phyloP scores from a whole-genome alignment of 2,329 filamentous ascomycete genomes.

The Claviceps sp. region DNA sequence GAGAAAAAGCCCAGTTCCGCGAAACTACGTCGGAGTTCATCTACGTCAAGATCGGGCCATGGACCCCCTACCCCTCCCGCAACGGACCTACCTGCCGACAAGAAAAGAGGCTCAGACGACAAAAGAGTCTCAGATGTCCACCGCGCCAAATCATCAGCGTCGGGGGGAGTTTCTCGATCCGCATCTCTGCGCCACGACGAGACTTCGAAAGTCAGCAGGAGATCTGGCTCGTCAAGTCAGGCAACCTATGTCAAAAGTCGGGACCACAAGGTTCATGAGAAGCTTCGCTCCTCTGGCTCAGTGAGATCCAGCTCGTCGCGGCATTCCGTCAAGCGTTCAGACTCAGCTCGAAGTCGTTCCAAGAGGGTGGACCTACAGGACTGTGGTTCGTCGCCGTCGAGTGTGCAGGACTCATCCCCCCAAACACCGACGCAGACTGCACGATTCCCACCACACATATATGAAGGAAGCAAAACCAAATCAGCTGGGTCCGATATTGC shows the following conservation, averaged over 20 bases:
- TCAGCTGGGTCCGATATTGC: slow-evolving; percentile 19
- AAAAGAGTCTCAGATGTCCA: slow-evolving; percentile 9
- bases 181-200: slow-evolving; percentile 32
- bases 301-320: slow-evolving; percentile 21
- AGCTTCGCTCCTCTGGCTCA: slow-evolving; percentile 22
- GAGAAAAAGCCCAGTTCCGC: slow-evolving; percentile 32
- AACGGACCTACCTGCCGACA: slow-evolving; percentile 42
- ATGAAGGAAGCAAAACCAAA: slow-evolving; percentile 25
- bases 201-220: slow-evolving; percentile 37
- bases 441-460: slow-evolving; percentile 33
- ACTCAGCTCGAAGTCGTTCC: slow-evolving; percentile 21
- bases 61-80: slow-evolving; percentile 52
- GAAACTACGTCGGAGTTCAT: slow-evolving; percentile 26
- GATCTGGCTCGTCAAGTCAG: slow-evolving; percentile 45
- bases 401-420: slow-evolving; percentile 42
- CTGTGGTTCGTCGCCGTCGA: slow-evolving; percentile 32
- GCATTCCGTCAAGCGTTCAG: slow-evolving; percentile 22
- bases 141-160: slow-evolving; percentile 31
- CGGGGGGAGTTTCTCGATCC: slow-evolving; percentile 29
- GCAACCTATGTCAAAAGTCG: slow-evolving; percentile 36
- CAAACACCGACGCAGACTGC: slow-evolving; percentile 45
- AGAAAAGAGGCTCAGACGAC: slow-evolving; percentile 24
- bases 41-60: slow-evolving; percentile 26
- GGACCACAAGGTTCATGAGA: slow-evolving; percentile 21
- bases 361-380: slow-evolving; percentile 26